Evolutionary conservation across 305 asterid species (phyloP).

Genomic region (Solanum hybrid): DNA sequence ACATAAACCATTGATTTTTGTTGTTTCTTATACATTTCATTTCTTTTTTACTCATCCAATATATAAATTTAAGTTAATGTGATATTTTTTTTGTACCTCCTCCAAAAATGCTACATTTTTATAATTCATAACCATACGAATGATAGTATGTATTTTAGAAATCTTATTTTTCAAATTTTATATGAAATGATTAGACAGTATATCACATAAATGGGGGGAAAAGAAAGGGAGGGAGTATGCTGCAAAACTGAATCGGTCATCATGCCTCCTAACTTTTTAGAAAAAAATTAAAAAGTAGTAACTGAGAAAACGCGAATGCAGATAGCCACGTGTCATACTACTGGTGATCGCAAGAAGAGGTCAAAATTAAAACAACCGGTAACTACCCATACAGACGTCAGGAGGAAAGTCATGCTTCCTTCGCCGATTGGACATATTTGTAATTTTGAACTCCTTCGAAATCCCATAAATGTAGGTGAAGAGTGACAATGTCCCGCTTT

Average conservation of each 20-base stretch:
- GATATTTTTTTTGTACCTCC: too few species aligned
- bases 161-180: neutral
- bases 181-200: neutral
- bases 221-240: neutral
- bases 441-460: neutral
- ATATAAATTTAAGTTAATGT: too few species aligned
- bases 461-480: neutral
- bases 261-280: neutral
- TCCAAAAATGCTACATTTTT: neutral
- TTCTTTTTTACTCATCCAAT: too few species aligned
- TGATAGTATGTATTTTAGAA: neutral
- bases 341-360: neutral
- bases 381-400: neutral
- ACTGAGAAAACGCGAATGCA: neutral
- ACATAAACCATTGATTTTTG: too few species aligned
- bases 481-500: neutral
- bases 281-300: neutral
- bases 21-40: too few species aligned
- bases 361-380: neutral
- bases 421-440: neutral
- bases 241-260: neutral
- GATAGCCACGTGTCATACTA: neutral
- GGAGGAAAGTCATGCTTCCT: neutral
- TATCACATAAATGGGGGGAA: neutral
- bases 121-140: neutral